A percentile compares a stretch with the other conserved stretches of the same genome.
Conservation (phyloP, 2,329 filamentous ascomycete genomes). For the Aureobasidium namibiae region DNA sequence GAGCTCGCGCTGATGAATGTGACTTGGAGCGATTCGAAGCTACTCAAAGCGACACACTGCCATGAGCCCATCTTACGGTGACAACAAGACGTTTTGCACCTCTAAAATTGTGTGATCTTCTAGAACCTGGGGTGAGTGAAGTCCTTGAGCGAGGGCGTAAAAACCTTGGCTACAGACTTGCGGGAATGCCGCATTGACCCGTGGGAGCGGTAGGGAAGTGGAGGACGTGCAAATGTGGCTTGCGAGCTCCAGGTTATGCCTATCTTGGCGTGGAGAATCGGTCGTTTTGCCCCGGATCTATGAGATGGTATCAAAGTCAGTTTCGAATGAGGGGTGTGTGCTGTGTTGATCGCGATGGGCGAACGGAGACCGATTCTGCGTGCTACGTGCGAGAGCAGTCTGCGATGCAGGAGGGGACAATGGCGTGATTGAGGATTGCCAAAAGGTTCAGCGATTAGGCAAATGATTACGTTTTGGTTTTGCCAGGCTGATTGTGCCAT, state of each 20-base stretch:
- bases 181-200: slow-evolving; percentile 8
- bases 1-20: not conserved
- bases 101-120: slow-evolving; percentile 6
- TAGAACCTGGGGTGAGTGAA: slow-evolving; percentile 1
- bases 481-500: not conserved
- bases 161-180: not conserved
- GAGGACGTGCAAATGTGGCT: slow-evolving; percentile 10
- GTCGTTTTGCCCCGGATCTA: slow-evolving; percentile 4
- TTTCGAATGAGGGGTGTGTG: not conserved
- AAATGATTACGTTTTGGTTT: slow-evolving; percentile 3
- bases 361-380: not conserved
- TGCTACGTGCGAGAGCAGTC: not conserved
- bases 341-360: not conserved
- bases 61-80: not conserved
- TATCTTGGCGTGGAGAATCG: slow-evolving; percentile 4
- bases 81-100: not conserved
- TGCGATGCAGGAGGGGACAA: not conserved
- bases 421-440: slow-evolving; percentile 5
- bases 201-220: not conserved
- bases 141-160: not conserved
- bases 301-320: slow-evolving; percentile 8
- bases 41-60: not conserved
- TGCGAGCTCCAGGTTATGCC: slow-evolving; percentile 10
- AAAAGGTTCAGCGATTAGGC: not conserved
- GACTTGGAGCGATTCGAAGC: not conserved